Evolutionary conservation across 768 basidiomycete genomes (phyloP), one percentile per base, ranked within the genome.

Genomic region (Mycena floridula): DNA sequence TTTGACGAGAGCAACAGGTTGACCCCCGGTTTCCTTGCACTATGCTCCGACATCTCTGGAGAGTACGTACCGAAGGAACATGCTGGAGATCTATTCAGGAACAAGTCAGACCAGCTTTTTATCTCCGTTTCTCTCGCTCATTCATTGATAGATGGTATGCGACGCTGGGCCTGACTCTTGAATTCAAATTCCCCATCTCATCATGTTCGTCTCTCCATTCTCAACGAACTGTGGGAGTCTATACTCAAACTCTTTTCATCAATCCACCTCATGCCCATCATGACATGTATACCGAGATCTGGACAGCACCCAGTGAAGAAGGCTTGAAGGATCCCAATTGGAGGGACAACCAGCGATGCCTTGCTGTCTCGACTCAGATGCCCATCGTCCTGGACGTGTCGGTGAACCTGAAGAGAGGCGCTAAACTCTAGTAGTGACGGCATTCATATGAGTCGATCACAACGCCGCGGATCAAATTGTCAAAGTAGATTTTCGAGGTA

Each of bases 321-420:
- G 75, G 74, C 0, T 40, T 56, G 4, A 56, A 66, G 25, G 25
- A 30, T 7, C 57, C 66, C 3, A 71, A 72, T 9, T 85, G 82
- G 83, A 71, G 77, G 50, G 79, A 79, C 37, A 59, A 73, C 41
- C 81, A 83, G 52, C 63, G 76, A n/a, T 85, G 83, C 51, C 61
- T 85, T 22, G 80, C 75, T 12, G 66, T 74, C 20, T 72, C 77
- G 11, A 79, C 74, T 12, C 81, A 85, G 59, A 77, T 83, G 77
- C 9, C 11, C 11, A 9, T 32, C 11, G 28, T 32, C 28, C 11
- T 32, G 11, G 11, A 9, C 11, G 11, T 32, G 28, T 32, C 28
- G 16, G 28, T 32, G n/a, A n/a, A n/a, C n/a, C n/a, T n/a, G n/a
- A n/a, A n/a, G n/a, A n/a, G n/a, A n/a, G n/a, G n/a, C n/a, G n/a